Base-by-base conservation (phyloP, 2,329 filamentous ascomycete species). In the Stagonosporopsis cucurbitacearum region DNA sequence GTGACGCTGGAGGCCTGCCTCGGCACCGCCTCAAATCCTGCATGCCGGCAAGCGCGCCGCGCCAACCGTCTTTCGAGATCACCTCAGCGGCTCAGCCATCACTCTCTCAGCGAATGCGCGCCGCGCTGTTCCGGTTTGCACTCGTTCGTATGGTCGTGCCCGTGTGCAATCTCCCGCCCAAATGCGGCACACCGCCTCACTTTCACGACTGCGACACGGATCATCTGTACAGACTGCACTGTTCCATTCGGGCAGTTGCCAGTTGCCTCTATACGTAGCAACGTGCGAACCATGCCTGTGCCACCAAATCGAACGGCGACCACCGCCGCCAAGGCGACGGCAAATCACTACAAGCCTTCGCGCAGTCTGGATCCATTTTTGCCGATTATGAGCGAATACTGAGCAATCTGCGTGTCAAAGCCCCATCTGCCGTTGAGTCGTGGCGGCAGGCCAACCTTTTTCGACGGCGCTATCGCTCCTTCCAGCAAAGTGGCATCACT, bases 401-500 rank as follows among this genome's bases (percentile, higher is more conserved):
- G 47, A 59, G 30, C 55, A 49, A 53, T 50, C 25, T 43, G 42
- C 53, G 19, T 43, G 51, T 49, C 51, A 54, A 37, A 55, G 46
- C 46, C 41, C 41, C 40, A 20, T 57, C 43, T 57, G 43, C 54
- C 54, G 45, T 50, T 54, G 35, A 42, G 45, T 44, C 54, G 50
- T 52, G 53, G 52, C 54, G 54, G 59, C 54, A 58, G 43, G 48
- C 60, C 43, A 56, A 47, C 58, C 54, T 48, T 30, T 56, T 54
- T 59, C 41, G 35, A 56, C 36, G 39, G 46, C 58, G 46, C 62
- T 62, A 64, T 35, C 39, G 46, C 60, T 57, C 45, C 26, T 55
- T 58, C 30, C 35, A 58, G 54, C 43, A 58, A 62, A 55, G 62
- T 56, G 49, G 52, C 62, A 48, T 47, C 54, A 53, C 51, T 58